A percentile compares a stretch with the other conserved stretches of the same genome.
These are phyloP conservation scores for Fraxinus dipetala DNA, from an alignment of 305 asterid genomes.

Conservation along the genomic window DNA sequence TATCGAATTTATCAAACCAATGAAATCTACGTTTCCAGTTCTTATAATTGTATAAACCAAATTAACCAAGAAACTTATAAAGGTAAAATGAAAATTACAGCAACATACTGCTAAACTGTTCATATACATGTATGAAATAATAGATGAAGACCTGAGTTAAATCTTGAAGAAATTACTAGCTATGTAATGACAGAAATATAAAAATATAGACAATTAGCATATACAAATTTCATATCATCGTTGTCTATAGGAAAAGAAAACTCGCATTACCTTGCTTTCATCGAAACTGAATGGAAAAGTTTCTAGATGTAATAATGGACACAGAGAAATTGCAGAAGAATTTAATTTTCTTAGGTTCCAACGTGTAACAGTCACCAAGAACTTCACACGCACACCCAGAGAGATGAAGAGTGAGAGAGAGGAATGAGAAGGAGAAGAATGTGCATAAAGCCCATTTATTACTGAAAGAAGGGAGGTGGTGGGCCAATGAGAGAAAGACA, in stretches of 20 bases:
- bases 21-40: neutral
- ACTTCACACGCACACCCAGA: neutral
- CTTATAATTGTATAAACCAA: neutral
- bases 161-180: neutral
- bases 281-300: neutral
- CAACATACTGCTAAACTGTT: neutral
- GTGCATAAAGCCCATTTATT: conserved; percentile 63
- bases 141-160: neutral
- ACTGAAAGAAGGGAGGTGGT: conserved; percentile 53
- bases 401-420: conserved; percentile 16
- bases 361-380: conserved; percentile 21
- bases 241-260: neutral
- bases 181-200: neutral
- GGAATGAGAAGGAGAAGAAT: conserved; percentile 30
- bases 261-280: conserved; percentile 38
- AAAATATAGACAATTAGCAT: neutral
- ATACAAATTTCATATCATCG: neutral
- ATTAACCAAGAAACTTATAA: neutral
- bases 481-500: conserved; percentile 67
- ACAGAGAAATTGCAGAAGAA: conserved; percentile 6
- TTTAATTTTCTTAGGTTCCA: conserved; percentile 19
- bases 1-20: neutral
- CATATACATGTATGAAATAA: neutral
- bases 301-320: neutral
- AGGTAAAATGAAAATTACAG: neutral